Evolutionary conservation across 1,139 yeast species (phyloP).

Genomic region (Protomyces pachydermus): DNA sequence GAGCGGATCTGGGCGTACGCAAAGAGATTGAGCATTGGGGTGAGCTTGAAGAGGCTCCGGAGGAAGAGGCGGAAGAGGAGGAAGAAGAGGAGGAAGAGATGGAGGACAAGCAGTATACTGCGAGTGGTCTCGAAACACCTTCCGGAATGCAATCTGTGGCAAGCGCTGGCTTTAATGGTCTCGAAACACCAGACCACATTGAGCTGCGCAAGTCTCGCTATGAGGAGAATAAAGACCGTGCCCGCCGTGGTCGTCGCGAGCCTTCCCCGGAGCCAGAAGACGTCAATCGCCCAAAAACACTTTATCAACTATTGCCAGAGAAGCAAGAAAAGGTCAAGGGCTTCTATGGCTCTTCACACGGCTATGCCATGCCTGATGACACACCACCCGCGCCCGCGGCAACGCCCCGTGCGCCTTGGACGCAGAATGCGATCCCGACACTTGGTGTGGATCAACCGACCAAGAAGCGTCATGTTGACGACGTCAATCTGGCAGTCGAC

Average conservation of each 20-base stretch:
- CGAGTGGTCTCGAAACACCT: conserved; percentile 25
- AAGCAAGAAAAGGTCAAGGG: conserved; percentile 25
- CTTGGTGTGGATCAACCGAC: conserved; percentile 10
- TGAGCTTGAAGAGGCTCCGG: conserved; percentile 38
- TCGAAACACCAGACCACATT: conserved; percentile 32
- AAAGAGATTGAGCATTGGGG: conserved; percentile 41
- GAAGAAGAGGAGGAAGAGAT: conserved; percentile 36
- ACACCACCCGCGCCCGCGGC: background rate
- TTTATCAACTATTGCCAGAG: conserved; percentile 31
- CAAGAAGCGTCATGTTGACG: conserved; percentile 20
- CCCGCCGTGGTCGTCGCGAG: background rate
- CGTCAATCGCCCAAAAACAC: conserved; percentile 17
- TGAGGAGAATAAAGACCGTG: background rate
- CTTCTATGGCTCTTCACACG: conserved; percentile 31
- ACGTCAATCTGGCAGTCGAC: conserved; percentile 28
- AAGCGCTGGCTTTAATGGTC: conserved; percentile 27
- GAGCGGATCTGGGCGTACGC: conserved; percentile 40
- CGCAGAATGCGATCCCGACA: conserved; percentile 1
- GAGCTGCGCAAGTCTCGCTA: conserved; percentile 31
- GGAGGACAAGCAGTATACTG: conserved; percentile 26
- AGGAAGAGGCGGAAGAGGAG: conserved; percentile 38
- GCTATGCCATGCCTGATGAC: conserved; percentile 27
- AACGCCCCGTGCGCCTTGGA: background rate
- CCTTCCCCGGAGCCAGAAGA: conserved; percentile 16
- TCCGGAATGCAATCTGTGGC: conserved; percentile 29